Percentiles rank a stretch among this genome's conserved stretches.
phyloP scores from a whole-genome alignment of 257 asterid species.

The Paulownia fortunei region DNA sequence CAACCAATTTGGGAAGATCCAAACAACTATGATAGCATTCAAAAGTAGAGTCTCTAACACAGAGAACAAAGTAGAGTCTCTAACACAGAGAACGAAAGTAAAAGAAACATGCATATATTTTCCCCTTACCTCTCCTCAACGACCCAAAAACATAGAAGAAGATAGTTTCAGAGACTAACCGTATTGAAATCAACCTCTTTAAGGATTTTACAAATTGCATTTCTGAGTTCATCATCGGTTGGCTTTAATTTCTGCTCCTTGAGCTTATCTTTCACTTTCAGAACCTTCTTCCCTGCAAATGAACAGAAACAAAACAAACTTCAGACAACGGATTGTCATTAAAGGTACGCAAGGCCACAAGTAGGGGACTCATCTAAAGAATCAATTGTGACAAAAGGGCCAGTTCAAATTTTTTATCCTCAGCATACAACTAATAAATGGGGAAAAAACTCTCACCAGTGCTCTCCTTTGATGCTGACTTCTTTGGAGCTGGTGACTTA shows the following conservation, averaged over 20 bases:
- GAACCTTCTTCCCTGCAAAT: slow-evolving; percentile 45
- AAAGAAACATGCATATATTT: slow-evolving; percentile 16
- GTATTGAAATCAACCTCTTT: slow-evolving; percentile 73
- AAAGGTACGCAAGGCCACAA: background rate
- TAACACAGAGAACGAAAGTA: slow-evolving; percentile 11
- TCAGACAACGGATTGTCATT: slow-evolving; percentile 1
- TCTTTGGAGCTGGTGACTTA: slow-evolving; percentile 26
- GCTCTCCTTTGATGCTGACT: slow-evolving; percentile 52
- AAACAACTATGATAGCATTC: slow-evolving; percentile 2
- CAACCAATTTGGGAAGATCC: background rate
- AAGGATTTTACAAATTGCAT: slow-evolving; percentile 53
- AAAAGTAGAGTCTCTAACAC: background rate
- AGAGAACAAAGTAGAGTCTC: no score
- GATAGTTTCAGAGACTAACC: slow-evolving; percentile 44
- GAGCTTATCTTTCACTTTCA: slow-evolving; percentile 50
- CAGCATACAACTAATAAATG: background rate
- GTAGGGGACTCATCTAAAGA: background rate
- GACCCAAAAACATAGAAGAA: slow-evolving; percentile 9
- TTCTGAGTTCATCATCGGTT: slow-evolving; percentile 53
- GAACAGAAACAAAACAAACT: slow-evolving; percentile 23
- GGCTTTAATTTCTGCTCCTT: slow-evolving; percentile 53
- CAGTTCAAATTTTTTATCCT: background rate
- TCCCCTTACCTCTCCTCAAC: background rate
- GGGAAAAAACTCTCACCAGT: slow-evolving; percentile 53
- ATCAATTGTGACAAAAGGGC: slow-evolving; percentile 2